These are phyloP conservation scores for Pelagomonas calceolata DNA, from an alignment of 108 stramenopile species.

Conservation along the genomic window DNA sequence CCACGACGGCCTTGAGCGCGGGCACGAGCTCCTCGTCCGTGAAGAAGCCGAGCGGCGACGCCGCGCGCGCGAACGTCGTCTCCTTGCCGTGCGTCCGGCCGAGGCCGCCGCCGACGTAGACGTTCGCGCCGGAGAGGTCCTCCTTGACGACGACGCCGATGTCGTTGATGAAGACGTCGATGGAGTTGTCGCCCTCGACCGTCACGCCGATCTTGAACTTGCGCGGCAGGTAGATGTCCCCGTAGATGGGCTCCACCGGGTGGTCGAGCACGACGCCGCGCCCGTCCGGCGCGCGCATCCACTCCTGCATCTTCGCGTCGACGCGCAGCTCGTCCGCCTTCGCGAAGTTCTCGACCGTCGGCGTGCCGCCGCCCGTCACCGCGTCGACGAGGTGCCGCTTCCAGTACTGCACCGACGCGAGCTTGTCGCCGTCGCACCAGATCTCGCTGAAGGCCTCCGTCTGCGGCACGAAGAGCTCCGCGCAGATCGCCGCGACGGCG, in stretches of 20 bases:
- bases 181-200: constrained; percentile 83
- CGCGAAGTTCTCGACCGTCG: constrained; percentile 15
- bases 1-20: constrained; percentile 77
- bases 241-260: constrained; percentile 84
- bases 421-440: constrained; percentile 93
- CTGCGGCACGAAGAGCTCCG: constrained; percentile 85
- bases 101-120: constrained; percentile 95
- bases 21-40: constrained; percentile 86
- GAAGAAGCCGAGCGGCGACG: constrained; percentile 87
- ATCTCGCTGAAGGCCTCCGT: constrained; percentile 81
- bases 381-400: constrained; percentile 14
- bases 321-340: constrained; percentile 58
- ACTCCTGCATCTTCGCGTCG: constrained; percentile 52
- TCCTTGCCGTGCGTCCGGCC: constrained; percentile 95
- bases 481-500: constrained; percentile 68
- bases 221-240: constrained; percentile 85
- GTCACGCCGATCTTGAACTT: constrained; percentile 99
- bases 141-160: constrained; percentile 82
- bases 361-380: not conserved
- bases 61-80: constrained; percentile 88
- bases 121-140: constrained; percentile 79
- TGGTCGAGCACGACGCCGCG: constrained; percentile 65
- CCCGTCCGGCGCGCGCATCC: constrained; percentile 56
- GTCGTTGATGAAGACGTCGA: constrained; percentile 96
- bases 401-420: constrained; percentile 80